phyloP scores from a whole-genome alignment of 116 monocot genomes.

The Dioscorea cayenensis region DNA sequence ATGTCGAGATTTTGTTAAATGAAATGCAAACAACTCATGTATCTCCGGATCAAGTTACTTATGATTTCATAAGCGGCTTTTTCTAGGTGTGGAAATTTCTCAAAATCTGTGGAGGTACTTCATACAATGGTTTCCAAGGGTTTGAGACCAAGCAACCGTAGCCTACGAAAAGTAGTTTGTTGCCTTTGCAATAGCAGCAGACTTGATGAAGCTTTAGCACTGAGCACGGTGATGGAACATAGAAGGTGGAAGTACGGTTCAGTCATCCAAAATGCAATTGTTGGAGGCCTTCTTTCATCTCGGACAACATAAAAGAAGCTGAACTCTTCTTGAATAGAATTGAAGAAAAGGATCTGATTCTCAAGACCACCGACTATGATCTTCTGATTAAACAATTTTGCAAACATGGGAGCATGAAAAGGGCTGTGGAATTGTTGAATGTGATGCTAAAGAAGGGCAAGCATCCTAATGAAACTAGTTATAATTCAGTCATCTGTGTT shows the following conservation, averaged over 20 bases:
- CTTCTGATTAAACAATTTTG: constrained; percentile 56
- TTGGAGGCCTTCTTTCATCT: constrained; percentile 33
- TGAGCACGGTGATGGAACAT: constrained; percentile 47
- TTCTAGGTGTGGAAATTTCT: constrained; percentile 42
- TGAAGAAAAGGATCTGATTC: constrained; percentile 24
- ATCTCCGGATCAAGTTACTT: constrained; percentile 44
- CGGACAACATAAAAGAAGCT: constrained; percentile 48
- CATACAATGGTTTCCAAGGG: constrained; percentile 42
- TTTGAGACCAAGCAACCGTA: constrained; percentile 57
- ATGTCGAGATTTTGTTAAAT: constrained; percentile 48
- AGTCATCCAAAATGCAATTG: constrained; percentile 34
- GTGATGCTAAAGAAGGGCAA: constrained; percentile 70
- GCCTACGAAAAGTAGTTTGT: constrained; percentile 42
- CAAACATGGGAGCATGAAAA: constrained; percentile 28
- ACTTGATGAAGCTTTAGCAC: constrained; percentile 50
- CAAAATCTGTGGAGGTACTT: constrained; percentile 38
- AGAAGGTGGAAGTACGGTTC: constrained; percentile 49
- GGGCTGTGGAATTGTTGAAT: constrained; percentile 60
- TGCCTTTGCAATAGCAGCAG: constrained; percentile 39
- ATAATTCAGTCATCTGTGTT: constrained; percentile 45
- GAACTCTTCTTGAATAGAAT: constrained; percentile 28
- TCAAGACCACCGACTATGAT: constrained; percentile 31
- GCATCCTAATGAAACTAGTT: constrained; percentile 63
- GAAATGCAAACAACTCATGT: constrained; percentile 46
- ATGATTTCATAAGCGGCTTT: constrained; percentile 74